Evolutionary conservation across 495 filamentous ascomycete species (phyloP).

Genomic region (Podospora sp.): DNA sequence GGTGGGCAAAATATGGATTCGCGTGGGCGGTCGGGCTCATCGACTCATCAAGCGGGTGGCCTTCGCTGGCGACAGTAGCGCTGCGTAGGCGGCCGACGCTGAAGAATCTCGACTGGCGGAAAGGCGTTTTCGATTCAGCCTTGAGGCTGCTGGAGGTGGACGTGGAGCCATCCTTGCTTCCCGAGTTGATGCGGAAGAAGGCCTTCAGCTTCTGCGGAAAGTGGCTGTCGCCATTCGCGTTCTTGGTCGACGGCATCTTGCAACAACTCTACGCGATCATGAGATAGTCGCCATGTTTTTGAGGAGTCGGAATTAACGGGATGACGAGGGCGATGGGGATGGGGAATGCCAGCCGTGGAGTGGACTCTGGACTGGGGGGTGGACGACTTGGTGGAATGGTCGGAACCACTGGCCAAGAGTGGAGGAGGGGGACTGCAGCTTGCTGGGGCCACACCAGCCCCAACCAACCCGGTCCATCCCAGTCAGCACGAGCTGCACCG

Average conservation of each 20-base stretch:
- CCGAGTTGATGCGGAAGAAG: conserved; percentile 91
- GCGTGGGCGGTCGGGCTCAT: conserved; percentile 92
- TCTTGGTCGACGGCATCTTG: conserved; percentile 45
- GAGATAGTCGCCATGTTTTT: conserved; percentile 36
- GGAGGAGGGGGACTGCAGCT: neutral
- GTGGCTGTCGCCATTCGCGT: conserved; percentile 56
- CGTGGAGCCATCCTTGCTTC: conserved; percentile 38
- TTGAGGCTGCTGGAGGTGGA: conserved; percentile 37
- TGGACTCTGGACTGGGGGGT: neutral
- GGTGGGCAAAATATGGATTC: conserved; percentile 96
- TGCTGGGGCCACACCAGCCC: conserved; percentile 2
- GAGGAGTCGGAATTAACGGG: conserved; percentile 11
- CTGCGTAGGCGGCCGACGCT: conserved; percentile 76
- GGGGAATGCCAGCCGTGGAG: conserved; percentile 1
- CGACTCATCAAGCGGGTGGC: conserved; percentile 83
- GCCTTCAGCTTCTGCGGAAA: conserved; percentile 91
- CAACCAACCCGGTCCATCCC: conserved; percentile 1
- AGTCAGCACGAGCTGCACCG: neutral
- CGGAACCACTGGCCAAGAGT: conserved; percentile 5
- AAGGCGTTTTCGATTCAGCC: conserved; percentile 62
- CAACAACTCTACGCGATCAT: conserved; percentile 28
- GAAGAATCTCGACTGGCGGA: conserved; percentile 83
- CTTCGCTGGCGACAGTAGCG: conserved; percentile 89
- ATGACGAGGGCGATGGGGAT: conserved; percentile 11
- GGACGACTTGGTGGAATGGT: neutral